These are phyloP conservation scores for Postia placenta DNA, from an alignment of 768 basidiomycete genomes.

Conservation along the genomic window DNA sequence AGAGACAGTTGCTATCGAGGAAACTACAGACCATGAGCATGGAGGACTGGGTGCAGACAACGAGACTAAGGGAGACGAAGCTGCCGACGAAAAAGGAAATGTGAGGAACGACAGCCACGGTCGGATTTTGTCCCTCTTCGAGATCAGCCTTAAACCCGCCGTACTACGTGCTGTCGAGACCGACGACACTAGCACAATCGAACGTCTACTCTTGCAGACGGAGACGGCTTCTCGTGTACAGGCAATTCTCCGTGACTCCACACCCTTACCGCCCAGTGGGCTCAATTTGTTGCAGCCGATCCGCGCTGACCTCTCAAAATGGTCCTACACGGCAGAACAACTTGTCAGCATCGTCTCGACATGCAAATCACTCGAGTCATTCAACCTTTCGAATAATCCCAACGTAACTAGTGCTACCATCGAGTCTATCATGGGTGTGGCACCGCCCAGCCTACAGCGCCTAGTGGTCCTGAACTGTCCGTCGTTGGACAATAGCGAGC, in stretches of 20 bases:
- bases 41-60: too few relatives aligned
- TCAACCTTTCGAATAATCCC: constrained; percentile 26
- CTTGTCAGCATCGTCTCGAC: constrained; percentile 13
- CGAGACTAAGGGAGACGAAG: too few relatives aligned
- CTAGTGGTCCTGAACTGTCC: constrained; percentile 23
- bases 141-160: constrained; percentile 23
- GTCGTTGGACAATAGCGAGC: constrained; percentile 14
- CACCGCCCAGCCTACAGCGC: constrained; percentile 18
- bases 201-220: constrained; percentile 25
- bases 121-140: constrained; percentile 12
- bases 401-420: constrained; percentile 20
- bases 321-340: constrained; percentile 20
- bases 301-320: constrained; percentile 21
- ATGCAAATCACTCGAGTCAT: not conserved
- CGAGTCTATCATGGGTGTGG: constrained; percentile 8
- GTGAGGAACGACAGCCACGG: not conserved
- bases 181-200: constrained; percentile 20
- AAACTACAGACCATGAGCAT: too few relatives aligned
- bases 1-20: too few relatives aligned
- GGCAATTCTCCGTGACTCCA: constrained; percentile 13
- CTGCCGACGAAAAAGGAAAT: too few relatives aligned
- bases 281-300: constrained; percentile 18
- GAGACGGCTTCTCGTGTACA: constrained; percentile 21
- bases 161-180: constrained; percentile 19
- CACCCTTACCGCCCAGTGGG: constrained; percentile 23